Evolutionary conservation across 2,329 filamentous ascomycete genomes (phyloP).

Genomic region (Alternaria incomplexa): DNA sequence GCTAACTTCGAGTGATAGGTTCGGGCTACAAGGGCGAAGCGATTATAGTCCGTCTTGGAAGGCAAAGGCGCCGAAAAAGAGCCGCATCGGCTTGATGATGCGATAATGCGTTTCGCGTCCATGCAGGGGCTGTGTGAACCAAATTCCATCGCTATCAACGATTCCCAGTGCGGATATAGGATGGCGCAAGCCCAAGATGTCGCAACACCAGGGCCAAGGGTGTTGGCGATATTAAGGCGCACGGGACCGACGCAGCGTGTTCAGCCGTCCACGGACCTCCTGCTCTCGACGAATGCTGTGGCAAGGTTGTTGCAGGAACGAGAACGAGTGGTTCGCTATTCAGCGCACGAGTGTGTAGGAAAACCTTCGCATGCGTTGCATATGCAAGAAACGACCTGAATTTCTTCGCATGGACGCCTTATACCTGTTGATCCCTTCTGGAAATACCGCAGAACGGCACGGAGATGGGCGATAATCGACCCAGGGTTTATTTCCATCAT

Average conservation of each 20-base stretch:
- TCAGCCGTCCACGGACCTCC: background rate
- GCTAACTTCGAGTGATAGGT: background rate
- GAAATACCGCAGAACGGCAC: background rate
- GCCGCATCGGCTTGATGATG: background rate
- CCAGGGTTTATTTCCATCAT: background rate
- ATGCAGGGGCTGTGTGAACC: background rate
- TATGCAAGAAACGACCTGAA: background rate
- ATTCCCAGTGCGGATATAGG: background rate
- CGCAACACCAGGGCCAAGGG: background rate
- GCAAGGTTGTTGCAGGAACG: background rate
- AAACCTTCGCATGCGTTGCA: background rate
- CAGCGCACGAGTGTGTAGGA: background rate
- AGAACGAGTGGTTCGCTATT: background rate
- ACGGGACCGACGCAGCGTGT: background rate
- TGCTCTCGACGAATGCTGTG: background rate
- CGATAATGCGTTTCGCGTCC: background rate
- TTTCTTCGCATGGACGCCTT: background rate
- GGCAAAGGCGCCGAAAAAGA: background rate
- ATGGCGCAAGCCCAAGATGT: background rate
- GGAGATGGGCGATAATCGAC: background rate
- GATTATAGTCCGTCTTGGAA: background rate
- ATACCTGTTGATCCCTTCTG: background rate
- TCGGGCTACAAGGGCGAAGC: background rate
- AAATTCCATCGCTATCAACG: background rate
- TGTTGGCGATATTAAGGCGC: background rate